A percentile compares a stretch with the other conserved stretches of the same genome.
Conservation (phyloP, 2,329 filamentous ascomycete genomes). For the Fusarium burgessii region DNA sequence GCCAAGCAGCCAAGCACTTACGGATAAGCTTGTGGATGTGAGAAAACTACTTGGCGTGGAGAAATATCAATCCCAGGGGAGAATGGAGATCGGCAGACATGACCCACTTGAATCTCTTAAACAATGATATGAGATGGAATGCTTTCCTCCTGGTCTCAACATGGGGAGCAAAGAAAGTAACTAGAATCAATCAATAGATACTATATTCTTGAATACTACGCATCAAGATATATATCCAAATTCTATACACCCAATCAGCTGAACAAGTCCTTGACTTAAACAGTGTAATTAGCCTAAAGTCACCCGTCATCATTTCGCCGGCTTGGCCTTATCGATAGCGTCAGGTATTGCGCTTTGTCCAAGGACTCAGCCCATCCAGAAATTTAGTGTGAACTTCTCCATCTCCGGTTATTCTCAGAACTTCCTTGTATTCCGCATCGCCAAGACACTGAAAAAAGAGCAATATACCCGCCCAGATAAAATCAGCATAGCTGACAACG, state of each 20-base stretch:
- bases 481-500: constrained; percentile 66
- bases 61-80: neutral
- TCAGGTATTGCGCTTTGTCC: constrained; percentile 28
- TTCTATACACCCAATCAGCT: neutral
- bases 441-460: constrained; percentile 51
- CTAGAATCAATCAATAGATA: neutral
- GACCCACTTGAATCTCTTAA: neutral
- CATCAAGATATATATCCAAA: fast-evolving
- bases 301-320: neutral
- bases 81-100: neutral
- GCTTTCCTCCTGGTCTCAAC: fast-evolving
- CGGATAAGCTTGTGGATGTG: neutral
- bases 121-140: neutral
- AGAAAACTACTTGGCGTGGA: constrained; percentile 7
- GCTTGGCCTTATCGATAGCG: neutral
- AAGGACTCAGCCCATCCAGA: constrained; percentile 14
- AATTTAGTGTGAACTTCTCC: constrained; percentile 6
- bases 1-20: neutral
- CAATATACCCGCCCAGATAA: constrained; percentile 64
- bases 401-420: constrained; percentile 25
- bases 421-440: constrained; percentile 22
- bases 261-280: fast-evolving
- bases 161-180: neutral
- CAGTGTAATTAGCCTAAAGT: neutral
- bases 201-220: neutral